Percentiles rank a stretch among this genome's conserved stretches.
Conservation (phyloP, 345 rosid genomes). For the Trapa bicornis region DNA sequence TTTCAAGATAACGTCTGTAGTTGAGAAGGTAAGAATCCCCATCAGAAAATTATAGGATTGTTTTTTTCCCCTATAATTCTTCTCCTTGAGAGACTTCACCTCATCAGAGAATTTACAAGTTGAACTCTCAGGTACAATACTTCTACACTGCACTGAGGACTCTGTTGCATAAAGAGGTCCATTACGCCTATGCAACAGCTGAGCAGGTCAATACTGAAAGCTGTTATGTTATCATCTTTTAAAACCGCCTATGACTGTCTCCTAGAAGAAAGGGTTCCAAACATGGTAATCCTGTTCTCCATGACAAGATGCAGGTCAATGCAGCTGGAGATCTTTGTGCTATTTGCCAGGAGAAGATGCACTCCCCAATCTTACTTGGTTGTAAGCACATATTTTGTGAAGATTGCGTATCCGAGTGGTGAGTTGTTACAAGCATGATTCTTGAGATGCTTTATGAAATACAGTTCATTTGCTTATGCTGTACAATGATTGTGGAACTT, state of each 20-base stretch:
- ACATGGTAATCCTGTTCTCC: neutral
- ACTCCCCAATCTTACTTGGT: slow-evolving; percentile 80
- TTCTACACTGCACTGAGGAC: slow-evolving; percentile 84
- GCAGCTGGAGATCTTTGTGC: slow-evolving; percentile 95
- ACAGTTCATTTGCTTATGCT: neutral
- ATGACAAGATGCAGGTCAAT: slow-evolving; percentile 47
- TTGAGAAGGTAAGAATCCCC: slow-evolving; percentile 43
- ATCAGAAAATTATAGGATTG: neutral
- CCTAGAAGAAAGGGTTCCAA: neutral
- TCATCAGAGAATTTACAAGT: neutral
- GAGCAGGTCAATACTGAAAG: slow-evolving; percentile 51
- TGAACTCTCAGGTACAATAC: slow-evolving; percentile 61
- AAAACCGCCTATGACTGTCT: slow-evolving; percentile 4
- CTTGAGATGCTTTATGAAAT: neutral
- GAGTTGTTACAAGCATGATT: slow-evolving; percentile 10
- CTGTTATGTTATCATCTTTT: neutral
- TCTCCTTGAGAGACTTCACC: neutral
- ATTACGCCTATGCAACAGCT: slow-evolving; percentile 87
- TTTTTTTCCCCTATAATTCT: neutral
- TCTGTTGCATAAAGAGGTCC: slow-evolving; percentile 82
- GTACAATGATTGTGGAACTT: too few species aligned
- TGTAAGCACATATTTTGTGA: slow-evolving; percentile 97
- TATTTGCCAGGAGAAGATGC: slow-evolving; percentile 99
- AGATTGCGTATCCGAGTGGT: slow-evolving; percentile 99
- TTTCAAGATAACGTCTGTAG: slow-evolving; percentile 70